These are phyloP conservation scores for Calocera viscosa DNA, from an alignment of 768 basidiomycete genomes.

Conservation along the genomic window DNA sequence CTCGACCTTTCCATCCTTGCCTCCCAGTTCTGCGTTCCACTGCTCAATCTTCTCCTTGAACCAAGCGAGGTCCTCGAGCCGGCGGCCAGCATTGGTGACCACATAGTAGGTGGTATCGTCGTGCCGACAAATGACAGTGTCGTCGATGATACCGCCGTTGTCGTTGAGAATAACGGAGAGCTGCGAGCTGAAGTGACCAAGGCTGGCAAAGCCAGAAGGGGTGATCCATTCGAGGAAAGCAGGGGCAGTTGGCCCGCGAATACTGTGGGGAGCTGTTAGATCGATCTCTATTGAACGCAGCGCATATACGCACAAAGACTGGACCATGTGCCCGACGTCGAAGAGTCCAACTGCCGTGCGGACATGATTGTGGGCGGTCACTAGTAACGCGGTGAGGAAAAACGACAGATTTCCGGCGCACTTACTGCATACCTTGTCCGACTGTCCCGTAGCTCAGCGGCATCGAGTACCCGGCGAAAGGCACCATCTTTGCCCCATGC, in stretches of 20 bases:
- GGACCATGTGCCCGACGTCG: constrained; percentile 98
- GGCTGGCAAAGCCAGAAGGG: constrained; percentile 61
- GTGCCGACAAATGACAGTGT: constrained; percentile 84
- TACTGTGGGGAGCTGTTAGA: constrained; percentile 34
- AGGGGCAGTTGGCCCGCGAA: constrained; percentile 65
- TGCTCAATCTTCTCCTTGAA: constrained; percentile 51
- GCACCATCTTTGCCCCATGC: constrained; percentile 84
- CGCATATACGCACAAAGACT: constrained; percentile 51
- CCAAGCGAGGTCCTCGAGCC: constrained; percentile 71
- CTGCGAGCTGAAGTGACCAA: constrained; percentile 65
- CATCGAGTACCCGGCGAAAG: constrained; percentile 93
- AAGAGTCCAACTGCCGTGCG: constrained; percentile 75
- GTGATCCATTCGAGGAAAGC: constrained; percentile 82
- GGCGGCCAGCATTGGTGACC: constrained; percentile 88
- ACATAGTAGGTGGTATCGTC: constrained; percentile 72
- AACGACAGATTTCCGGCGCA: background rate
- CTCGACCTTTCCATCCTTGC: constrained; percentile 43
- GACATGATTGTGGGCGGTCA: constrained; percentile 81
- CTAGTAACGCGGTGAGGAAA: constrained; percentile 32
- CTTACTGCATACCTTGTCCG: constrained; percentile 50
- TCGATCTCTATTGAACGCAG: background rate
- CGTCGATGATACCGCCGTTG: constrained; percentile 88
- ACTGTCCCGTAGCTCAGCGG: constrained; percentile 73
- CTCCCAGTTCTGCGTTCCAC: constrained; percentile 58
- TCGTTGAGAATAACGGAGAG: constrained; percentile 84